phyloP scores from a whole-genome alignment of 2,329 filamentous ascomycete genomes.

The Pseudogymnoascus sp. region DNA sequence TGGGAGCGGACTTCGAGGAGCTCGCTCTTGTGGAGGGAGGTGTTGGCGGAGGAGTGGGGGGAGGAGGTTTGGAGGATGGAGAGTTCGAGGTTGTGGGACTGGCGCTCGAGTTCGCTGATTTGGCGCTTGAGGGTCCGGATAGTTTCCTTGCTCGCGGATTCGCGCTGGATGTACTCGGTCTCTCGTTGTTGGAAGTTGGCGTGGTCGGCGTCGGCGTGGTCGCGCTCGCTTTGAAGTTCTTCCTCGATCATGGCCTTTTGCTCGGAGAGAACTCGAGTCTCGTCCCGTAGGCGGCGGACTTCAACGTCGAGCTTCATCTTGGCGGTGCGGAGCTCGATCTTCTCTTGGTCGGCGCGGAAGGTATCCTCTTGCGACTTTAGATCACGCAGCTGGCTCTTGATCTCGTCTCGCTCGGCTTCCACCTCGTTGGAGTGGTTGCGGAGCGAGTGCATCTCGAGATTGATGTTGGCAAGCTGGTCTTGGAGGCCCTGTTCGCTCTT shows the following conservation, averaged over 20 bases:
- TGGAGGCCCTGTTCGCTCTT: conserved; percentile 56
- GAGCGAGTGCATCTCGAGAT: conserved; percentile 51
- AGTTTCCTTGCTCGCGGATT: conserved; percentile 52
- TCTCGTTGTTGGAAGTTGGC: conserved; percentile 42
- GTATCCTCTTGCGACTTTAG: conserved; percentile 45
- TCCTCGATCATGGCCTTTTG: conserved; percentile 52
- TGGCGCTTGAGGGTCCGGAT: conserved; percentile 56
- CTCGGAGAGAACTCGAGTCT: conserved; percentile 48
- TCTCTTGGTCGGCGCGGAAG: conserved; percentile 57
- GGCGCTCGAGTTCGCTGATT: conserved; percentile 57
- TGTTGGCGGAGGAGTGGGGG: conserved; percentile 37
- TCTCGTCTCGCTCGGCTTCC: conserved; percentile 58
- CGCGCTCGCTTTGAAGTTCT: conserved; percentile 57
- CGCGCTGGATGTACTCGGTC: conserved; percentile 55
- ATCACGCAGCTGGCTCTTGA: conserved; percentile 51
- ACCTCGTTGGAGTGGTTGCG: conserved; percentile 47
- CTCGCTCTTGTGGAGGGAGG: conserved; percentile 49
- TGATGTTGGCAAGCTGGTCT: conserved; percentile 51
- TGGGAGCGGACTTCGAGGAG: conserved; percentile 51
- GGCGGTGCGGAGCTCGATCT: conserved; percentile 57
- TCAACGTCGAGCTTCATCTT: conserved; percentile 62
- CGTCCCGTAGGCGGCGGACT: conserved; percentile 54
- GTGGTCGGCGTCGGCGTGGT: conserved; percentile 46
- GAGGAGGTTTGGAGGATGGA: conserved; percentile 39
- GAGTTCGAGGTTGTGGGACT: conserved; percentile 56